Percentiles rank a stretch among this genome's conserved stretches.
phyloP scores from a whole-genome alignment of 345 rosid genomes.

The Syzygium aromaticum region DNA sequence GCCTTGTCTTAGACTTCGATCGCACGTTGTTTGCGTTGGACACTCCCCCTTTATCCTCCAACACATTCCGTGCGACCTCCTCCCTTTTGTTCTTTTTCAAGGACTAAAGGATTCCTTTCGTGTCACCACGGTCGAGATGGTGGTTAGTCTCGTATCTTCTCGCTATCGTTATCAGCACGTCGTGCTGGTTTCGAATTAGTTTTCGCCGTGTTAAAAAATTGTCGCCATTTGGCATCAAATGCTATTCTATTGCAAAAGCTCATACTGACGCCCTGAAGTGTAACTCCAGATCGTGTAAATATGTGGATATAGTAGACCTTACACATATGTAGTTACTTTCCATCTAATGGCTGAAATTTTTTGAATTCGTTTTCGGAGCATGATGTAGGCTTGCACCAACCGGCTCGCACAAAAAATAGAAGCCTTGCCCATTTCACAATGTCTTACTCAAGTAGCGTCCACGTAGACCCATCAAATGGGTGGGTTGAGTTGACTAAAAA shows the following conservation, averaged over 20 bases:
- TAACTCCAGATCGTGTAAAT: background rate
- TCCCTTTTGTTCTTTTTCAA: background rate
- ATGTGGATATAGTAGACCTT: background rate
- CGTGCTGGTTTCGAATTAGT: too few relatives aligned
- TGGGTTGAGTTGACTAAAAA: too few relatives aligned
- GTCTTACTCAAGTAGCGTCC: background rate
- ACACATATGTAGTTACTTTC: background rate
- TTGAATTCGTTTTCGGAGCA: background rate
- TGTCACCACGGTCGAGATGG: background rate
- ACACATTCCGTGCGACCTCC: background rate
- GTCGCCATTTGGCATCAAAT: background rate
- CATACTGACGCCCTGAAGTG: too few relatives aligned
- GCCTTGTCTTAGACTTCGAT: background rate
- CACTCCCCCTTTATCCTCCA: background rate
- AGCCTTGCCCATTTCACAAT: background rate
- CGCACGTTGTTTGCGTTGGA: background rate
- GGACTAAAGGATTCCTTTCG: background rate
- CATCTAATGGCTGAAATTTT: accelerated
- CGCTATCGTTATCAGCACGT: background rate
- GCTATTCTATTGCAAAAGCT: background rate
- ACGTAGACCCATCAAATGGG: too few relatives aligned
- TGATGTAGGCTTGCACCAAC: background rate
- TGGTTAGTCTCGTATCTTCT: background rate
- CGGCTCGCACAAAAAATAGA: background rate
- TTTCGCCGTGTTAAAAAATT: background rate